Evolutionary conservation across 2,329 filamentous ascomycete genomes (phyloP).

Genomic region (Clonostachys chloroleuca): DNA sequence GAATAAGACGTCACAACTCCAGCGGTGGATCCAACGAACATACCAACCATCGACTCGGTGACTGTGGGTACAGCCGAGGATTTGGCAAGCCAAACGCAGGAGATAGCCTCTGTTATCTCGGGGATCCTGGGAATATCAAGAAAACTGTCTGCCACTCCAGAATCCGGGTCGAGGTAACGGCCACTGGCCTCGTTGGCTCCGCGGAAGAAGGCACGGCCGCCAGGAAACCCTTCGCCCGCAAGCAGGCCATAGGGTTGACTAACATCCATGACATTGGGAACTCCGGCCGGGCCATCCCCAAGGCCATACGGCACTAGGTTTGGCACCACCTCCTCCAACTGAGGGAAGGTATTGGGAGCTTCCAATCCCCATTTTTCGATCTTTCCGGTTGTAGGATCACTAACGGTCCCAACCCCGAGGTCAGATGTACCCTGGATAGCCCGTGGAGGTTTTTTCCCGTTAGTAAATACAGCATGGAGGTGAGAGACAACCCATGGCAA

Average conservation of each 20-base stretch:
- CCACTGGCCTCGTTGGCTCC: constrained; percentile 70
- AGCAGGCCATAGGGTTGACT: constrained; percentile 82
- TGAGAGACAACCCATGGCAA: constrained; percentile 75
- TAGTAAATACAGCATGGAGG: constrained; percentile 71
- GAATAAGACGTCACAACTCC: constrained; percentile 82
- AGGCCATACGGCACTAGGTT: constrained; percentile 73
- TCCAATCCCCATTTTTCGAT: constrained; percentile 78
- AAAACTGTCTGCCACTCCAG: constrained; percentile 55
- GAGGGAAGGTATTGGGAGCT: constrained; percentile 69
- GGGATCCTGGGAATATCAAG: constrained; percentile 75
- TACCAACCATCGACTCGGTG: constrained; percentile 75
- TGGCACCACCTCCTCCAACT: constrained; percentile 74
- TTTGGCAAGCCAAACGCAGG: constrained; percentile 87
- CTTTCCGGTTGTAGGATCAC: constrained; percentile 73
- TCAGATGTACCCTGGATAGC: constrained; percentile 83
- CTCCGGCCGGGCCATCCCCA: constrained; percentile 71
- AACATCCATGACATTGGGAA: constrained; percentile 86
- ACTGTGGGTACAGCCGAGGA: constrained; percentile 64
- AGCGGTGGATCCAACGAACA: constrained; percentile 77
- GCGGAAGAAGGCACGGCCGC: constrained; percentile 76
- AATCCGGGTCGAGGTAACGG: constrained; percentile 63
- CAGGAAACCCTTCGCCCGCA: constrained; percentile 81
- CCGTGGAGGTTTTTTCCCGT: constrained; percentile 68
- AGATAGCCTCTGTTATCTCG: constrained; percentile 65
- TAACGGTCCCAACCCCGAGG: constrained; percentile 71